Conservation (phyloP, 208 protist genomes). For the Porcisia deanei region DNA sequence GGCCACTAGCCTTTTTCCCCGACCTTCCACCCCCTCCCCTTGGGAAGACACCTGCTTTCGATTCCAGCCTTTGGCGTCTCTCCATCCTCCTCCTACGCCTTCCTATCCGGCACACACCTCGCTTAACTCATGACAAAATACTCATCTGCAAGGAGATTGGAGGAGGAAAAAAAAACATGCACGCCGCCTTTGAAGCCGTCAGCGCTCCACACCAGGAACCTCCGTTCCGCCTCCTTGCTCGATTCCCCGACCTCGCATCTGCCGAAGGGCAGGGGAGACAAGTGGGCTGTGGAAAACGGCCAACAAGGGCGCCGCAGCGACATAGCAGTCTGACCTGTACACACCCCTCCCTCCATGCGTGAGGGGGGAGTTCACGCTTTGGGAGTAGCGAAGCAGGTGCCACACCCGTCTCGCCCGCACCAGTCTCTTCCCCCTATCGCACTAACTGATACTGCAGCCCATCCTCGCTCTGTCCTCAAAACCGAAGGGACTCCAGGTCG, state of each 20-base stretch:
- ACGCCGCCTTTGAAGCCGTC: background rate
- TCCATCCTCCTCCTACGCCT: background rate
- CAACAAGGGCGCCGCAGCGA: slow-evolving; percentile 3
- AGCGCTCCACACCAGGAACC: background rate
- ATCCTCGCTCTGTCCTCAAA: slow-evolving; percentile 33
- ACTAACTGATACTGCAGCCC: background rate
- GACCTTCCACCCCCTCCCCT: background rate
- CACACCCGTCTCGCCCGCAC: background rate
- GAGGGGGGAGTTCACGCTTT: background rate
- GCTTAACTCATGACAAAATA: background rate
- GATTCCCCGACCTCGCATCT: background rate
- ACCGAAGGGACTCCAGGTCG: slow-evolving; percentile 69
- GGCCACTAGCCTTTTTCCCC: background rate
- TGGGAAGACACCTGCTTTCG: background rate
- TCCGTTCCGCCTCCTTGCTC: background rate
- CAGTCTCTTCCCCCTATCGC: background rate
- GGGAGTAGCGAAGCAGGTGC: background rate
- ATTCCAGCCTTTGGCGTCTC: background rate
- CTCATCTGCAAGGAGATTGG: background rate
- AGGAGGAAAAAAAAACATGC: background rate
- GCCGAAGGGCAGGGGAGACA: background rate
- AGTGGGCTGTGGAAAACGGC: background rate
- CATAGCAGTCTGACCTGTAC: background rate
- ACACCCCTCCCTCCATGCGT: background rate
- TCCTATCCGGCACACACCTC: background rate